Conservation (phyloP, 2,329 filamentous ascomycete genomes). For the Xylaria sp. region DNA sequence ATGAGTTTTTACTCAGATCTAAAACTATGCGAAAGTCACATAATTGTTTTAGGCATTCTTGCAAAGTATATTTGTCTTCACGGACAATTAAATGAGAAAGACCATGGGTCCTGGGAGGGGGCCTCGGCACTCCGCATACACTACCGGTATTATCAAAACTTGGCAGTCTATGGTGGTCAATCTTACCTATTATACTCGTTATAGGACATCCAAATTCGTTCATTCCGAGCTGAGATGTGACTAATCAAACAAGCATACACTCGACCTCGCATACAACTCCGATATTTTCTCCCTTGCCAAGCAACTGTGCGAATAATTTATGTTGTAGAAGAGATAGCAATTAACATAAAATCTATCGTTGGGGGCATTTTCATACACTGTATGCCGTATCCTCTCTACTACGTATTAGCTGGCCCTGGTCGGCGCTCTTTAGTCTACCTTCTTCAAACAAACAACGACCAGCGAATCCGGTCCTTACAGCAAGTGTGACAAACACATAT, state of each 20-base stretch:
- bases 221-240: neutral
- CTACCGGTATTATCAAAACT: too few relatives aligned
- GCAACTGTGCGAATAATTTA: neutral
- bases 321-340: neutral
- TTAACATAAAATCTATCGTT: neutral
- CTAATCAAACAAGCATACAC: neutral
- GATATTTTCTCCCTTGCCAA: neutral
- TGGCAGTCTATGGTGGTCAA: neutral
- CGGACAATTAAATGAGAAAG: neutral
- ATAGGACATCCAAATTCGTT: neutral
- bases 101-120: neutral
- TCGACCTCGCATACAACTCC: neutral
- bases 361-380: neutral
- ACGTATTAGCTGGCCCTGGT: too few relatives aligned
- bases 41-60: slow-evolving; percentile 1
- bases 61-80: too few relatives aligned
- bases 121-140: slow-evolving; percentile 9
- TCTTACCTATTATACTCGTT: neutral
- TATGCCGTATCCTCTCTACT: neutral
- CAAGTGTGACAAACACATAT: too few relatives aligned
- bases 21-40: neutral
- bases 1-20: neutral
- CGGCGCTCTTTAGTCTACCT: too few relatives aligned
- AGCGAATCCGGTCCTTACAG: too few relatives aligned
- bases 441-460: too few relatives aligned